Base-by-base conservation (phyloP, 1,139 yeast genomes). In the Saccharomyces hybrid region DNA sequence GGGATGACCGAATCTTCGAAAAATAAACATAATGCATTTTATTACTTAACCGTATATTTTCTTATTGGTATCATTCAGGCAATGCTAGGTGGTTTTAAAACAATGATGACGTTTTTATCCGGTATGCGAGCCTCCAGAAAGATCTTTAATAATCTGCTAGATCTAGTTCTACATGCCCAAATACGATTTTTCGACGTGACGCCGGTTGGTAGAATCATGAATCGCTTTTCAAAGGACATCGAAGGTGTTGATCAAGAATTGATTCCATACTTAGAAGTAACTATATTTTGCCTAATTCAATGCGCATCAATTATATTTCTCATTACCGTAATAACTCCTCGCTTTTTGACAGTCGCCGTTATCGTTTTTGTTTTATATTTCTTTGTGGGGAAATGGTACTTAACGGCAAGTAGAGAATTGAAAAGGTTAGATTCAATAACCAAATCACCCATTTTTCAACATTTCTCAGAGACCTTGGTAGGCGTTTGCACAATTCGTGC, bases 401-500 rank as follows among this genome's bases (percentile, higher is more conserved):
- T 51, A 44, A 42, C 49, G 14, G 53, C 56, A 1, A 52, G 54
- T 2, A 52, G 61, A 34, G 61, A 83, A 62, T 70, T 87, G 57
- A 87, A 87, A 70, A 79, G 95, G 60, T 71, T 87, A 61, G 95
- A 88, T 65, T 85, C 95, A 3, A 64, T 78, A 5, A 75, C 82
- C 61, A 76, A 95, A 66, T 86, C 95, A 0, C 76, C 77, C 55
- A 88, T 87, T 53, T 86, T 83, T 71, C 77, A 85, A 55, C 83
- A 84, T 60, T 85, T 87, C 67, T 82, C 82, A 59, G 96, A 88
- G 68, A 73, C 85, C 0, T 73, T 88, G 60, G 76, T 76, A 53
- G 96, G 96, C 29, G 73, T 82, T 73, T 71, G 75, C 8, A 83
- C 88, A 0, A 85, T 88, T 59, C 78, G 82, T 61, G 82, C 88